phyloP scores from a whole-genome alignment of 2,329 filamentous ascomycete species.

The Trichophyton equinum region DNA sequence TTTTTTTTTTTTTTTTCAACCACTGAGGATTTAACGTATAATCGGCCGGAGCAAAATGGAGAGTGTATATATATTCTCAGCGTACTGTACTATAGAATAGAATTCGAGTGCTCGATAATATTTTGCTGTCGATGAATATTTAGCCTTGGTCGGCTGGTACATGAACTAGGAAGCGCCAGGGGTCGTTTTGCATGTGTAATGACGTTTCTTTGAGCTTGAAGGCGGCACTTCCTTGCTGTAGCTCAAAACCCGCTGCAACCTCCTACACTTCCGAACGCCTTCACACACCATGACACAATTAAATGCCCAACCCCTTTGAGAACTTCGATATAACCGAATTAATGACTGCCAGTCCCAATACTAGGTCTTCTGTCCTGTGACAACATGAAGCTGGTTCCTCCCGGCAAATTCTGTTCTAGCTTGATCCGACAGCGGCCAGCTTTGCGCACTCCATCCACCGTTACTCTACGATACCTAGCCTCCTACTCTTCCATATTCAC shows the following conservation, averaged over 20 bases:
- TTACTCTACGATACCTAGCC: neutral
- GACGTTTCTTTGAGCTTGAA: neutral
- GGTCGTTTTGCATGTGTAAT: neutral
- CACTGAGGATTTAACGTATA: neutral
- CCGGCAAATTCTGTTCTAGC: neutral
- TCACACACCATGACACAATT: neutral
- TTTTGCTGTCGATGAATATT: neutral
- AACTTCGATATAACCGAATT: neutral
- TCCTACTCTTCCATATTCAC: neutral
- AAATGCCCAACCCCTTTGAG: neutral
- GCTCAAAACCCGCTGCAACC: neutral
- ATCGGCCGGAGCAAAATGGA: neutral
- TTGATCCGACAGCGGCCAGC: neutral
- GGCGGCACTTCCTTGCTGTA: neutral
- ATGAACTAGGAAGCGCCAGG: neutral
- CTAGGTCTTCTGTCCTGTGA: neutral
- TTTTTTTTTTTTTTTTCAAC: neutral
- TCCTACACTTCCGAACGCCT: neutral
- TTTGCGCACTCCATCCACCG: neutral
- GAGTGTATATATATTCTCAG: neutral
- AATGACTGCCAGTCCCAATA: neutral
- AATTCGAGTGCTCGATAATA: neutral
- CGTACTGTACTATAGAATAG: neutral
- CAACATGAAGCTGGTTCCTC: neutral
- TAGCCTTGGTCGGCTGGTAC: neutral